Base-by-base conservation (phyloP, 208 protist species). In the Crithidia sp. region DNA sequence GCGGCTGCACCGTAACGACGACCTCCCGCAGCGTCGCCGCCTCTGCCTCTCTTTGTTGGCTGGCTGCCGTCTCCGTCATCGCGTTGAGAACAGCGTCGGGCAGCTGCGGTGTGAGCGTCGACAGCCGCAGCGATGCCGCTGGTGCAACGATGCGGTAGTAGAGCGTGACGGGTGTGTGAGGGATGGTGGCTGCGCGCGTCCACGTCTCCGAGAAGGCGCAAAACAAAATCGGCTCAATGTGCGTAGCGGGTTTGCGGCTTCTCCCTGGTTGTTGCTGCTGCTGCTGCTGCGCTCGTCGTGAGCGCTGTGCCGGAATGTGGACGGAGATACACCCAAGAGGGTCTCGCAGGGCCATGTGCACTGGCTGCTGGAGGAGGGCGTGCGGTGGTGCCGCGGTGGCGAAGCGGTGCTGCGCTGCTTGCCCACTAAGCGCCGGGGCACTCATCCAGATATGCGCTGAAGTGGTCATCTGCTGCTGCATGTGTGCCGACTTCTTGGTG, bases 71-170 rank as follows among this genome's bases (percentile, higher is more conserved):
- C 16, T 44, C 8, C 39, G 45, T 47, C 28, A 39, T 12, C 3
- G 53, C 8, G 13, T 36, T n/a, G 17, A 45, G 55, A 12, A 57
- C 44, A 12, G 44, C 36, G 6, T 9, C 47, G 9, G 67, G 74
- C 19, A 63, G 55, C 50, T 71, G 62, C 5, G 67, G 60, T 9
- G 67, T 53, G 14, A 79, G 58, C 17, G 67, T 57, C 43, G 36
- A 49, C 45, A 52, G 62, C 12, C 2, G 52, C 67, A 55, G 44
- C 7, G 50, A 71, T 49, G 40, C 60, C 17, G 60, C 49, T 53
- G 54, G 74, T 2, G 56, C 60, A 5, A 79, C 67, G 16, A 79
- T 45, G 61, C 74, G 74, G 74, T 79, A 79, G 55, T 79, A 74
- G 37, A 79, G 53, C 5, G 54, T 58, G 3, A 67, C 49, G 4